Conservation (phyloP, 1,139 yeast genomes). For the Hyphopichia fennica region DNA sequence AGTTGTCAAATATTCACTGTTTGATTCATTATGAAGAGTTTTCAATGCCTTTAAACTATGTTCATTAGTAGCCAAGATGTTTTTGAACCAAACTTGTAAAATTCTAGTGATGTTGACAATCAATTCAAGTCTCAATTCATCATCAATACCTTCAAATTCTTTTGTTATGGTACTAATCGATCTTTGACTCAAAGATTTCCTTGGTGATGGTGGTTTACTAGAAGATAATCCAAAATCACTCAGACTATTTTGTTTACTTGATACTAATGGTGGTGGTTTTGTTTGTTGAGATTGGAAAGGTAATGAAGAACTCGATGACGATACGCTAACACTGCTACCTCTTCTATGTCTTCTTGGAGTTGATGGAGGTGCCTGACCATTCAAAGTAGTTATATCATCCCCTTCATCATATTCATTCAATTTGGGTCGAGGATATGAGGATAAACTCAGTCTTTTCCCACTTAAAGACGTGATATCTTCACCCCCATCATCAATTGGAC, state of each 20-base stretch:
- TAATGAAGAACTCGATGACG: neutral
- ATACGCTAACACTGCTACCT: conserved; percentile 1
- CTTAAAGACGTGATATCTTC: conserved; percentile 23
- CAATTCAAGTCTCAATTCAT: conserved; percentile 25
- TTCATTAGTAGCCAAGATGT: conserved; percentile 16
- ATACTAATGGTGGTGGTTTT: neutral
- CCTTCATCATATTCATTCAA: conserved; percentile 19
- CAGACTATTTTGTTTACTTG: neutral
- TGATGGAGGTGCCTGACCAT: conserved; percentile 9
- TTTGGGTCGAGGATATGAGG: conserved; percentile 6
- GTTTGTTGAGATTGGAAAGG: neutral
- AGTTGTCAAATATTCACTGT: too few species aligned
- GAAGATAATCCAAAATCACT: neutral
- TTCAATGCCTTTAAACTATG: neutral
- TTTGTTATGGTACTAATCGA: conserved; percentile 1
- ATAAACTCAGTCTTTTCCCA: conserved; percentile 11
- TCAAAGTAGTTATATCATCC: conserved; percentile 31
- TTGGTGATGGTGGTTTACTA: neutral
- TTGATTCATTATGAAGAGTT: neutral
- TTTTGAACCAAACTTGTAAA: conserved; percentile 23
- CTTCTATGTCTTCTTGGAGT: conserved; percentile 2
- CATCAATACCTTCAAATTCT: conserved; percentile 25
- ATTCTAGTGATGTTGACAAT: conserved; percentile 26
- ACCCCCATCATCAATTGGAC: conserved; percentile 17
- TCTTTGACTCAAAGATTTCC: neutral